Conservation (phyloP, 2,329 filamentous ascomycete species). For the Dothideomycetes sp. region DNA sequence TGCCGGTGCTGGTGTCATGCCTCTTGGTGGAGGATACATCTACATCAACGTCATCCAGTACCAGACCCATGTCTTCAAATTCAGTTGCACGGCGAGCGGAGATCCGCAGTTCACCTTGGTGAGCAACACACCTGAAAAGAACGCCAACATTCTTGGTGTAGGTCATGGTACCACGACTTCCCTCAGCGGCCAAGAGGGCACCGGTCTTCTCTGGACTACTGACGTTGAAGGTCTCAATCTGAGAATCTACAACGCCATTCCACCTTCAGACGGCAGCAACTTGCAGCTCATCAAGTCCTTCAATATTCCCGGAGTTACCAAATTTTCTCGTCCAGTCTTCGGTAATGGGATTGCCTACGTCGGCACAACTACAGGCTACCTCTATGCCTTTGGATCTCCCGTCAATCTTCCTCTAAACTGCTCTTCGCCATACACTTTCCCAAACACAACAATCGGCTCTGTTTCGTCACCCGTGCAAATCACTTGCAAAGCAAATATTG, state of each 20-base stretch:
- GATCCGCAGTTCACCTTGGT: constrained; percentile 47
- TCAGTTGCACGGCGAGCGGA: constrained; percentile 41
- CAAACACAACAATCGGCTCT: constrained; percentile 34
- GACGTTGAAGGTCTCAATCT: constrained; percentile 47
- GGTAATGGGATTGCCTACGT: constrained; percentile 48
- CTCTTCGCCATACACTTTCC: constrained; percentile 41
- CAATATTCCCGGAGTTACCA: constrained; percentile 43
- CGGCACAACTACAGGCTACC: constrained; percentile 41
- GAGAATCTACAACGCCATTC: constrained; percentile 45
- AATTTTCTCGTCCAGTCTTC: constrained; percentile 51
- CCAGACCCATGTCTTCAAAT: constrained; percentile 49
- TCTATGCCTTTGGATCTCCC: constrained; percentile 50
- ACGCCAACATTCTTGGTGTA: constrained; percentile 47
- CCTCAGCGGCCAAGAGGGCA: constrained; percentile 44
- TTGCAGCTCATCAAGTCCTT: constrained; percentile 44
- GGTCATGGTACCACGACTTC: constrained; percentile 50
- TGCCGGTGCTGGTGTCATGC: constrained; percentile 40
- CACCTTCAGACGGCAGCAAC: constrained; percentile 26
- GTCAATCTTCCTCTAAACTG: constrained; percentile 48
- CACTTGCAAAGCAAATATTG: constrained; percentile 42
- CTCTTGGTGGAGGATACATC: constrained; percentile 40
- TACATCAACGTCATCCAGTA: constrained; percentile 47
- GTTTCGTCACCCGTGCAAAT: constrained; percentile 28
- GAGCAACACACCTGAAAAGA: constrained; percentile 40
- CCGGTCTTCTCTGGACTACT: constrained; percentile 48